Conservation (phyloP, 768 basidiomycete species). For the Inosperma sp. region DNA sequence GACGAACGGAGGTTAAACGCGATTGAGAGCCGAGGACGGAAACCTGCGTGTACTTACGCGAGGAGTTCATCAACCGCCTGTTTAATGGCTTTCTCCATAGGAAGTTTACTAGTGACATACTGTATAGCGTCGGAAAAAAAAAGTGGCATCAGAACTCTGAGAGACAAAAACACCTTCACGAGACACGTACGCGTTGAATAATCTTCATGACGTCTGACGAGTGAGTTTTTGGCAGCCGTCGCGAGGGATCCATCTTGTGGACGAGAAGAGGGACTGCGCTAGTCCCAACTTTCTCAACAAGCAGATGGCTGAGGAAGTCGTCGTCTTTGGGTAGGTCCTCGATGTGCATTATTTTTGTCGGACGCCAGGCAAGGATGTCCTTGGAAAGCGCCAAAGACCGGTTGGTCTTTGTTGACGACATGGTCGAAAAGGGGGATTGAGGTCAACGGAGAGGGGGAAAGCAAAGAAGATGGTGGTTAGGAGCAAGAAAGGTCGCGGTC, state of each 20-base stretch:
- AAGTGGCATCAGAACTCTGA: slow-evolving; percentile 17
- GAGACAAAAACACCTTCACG: slow-evolving; percentile 14
- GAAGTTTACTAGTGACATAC: slow-evolving; percentile 57
- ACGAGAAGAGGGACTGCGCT: slow-evolving; percentile 76
- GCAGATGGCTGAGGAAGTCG: slow-evolving; percentile 84
- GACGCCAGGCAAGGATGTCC: slow-evolving; percentile 56
- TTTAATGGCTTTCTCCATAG: slow-evolving; percentile 54
- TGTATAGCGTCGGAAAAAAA: slow-evolving; percentile 27
- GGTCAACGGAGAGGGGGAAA: slow-evolving; percentile 16
- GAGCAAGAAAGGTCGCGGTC: neutral
- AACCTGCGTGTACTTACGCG: slow-evolving; percentile 38
- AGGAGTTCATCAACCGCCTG: slow-evolving; percentile 77
- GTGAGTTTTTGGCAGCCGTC: slow-evolving; percentile 73
- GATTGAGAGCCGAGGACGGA: slow-evolving; percentile 25
- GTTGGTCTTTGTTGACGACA: slow-evolving; percentile 29
- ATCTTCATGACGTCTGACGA: slow-evolving; percentile 62
- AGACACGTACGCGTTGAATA: slow-evolving; percentile 67
- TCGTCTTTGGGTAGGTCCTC: slow-evolving; percentile 87
- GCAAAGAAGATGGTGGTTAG: slow-evolving; percentile 17
- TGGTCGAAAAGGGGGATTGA: slow-evolving; percentile 21
- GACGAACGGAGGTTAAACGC: slow-evolving; percentile 20
- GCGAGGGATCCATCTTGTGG: slow-evolving; percentile 83
- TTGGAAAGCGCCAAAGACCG: slow-evolving; percentile 21
- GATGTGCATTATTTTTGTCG: slow-evolving; percentile 88
- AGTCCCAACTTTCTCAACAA: slow-evolving; percentile 85